Evolutionary conservation across 805 yeast genomes (phyloP).

Genomic region (Nakazawaea laoshanensis): DNA sequence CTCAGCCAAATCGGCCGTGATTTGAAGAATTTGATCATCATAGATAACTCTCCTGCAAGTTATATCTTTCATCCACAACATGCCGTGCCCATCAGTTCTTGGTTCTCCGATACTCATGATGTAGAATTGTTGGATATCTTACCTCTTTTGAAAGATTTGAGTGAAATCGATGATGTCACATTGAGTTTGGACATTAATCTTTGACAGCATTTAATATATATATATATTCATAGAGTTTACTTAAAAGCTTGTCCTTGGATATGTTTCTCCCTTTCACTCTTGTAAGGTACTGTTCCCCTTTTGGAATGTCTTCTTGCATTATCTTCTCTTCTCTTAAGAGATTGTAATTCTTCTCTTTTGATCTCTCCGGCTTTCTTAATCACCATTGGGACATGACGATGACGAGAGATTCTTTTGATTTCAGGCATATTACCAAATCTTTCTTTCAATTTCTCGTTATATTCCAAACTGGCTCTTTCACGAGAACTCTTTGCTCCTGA

Average conservation of each 20-base stretch:
- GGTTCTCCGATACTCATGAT: constrained; percentile 98
- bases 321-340: constrained; percentile 73
- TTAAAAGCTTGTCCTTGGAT: constrained; percentile 74
- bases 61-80: constrained; percentile 97
- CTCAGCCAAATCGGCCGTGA: constrained; percentile 93
- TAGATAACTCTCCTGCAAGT: constrained; percentile 98
- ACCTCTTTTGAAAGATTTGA: constrained; percentile 83
- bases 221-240: constrained; percentile 19
- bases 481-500: constrained; percentile 72
- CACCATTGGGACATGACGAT: constrained; percentile 83
- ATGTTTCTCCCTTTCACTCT: constrained; percentile 78
- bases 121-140: constrained; percentile 87
- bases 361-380: constrained; percentile 87
- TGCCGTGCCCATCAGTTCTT: constrained; percentile 92
- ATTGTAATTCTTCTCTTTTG: constrained; percentile 63
- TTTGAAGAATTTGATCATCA: constrained; percentile 71
- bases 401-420: constrained; percentile 79
- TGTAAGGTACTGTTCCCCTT: constrained; percentile 46
- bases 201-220: constrained; percentile 11
- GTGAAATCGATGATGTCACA: constrained; percentile 81
- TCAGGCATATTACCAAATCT: constrained; percentile 96
- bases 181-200: constrained; percentile 72
- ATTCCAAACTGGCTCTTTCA: constrained; percentile 77
- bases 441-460: constrained; percentile 86
- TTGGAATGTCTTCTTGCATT: constrained; percentile 77